Base-by-base conservation (phyloP, 371 early-diverging fungal genomes). In the Mucor saturninus region DNA sequence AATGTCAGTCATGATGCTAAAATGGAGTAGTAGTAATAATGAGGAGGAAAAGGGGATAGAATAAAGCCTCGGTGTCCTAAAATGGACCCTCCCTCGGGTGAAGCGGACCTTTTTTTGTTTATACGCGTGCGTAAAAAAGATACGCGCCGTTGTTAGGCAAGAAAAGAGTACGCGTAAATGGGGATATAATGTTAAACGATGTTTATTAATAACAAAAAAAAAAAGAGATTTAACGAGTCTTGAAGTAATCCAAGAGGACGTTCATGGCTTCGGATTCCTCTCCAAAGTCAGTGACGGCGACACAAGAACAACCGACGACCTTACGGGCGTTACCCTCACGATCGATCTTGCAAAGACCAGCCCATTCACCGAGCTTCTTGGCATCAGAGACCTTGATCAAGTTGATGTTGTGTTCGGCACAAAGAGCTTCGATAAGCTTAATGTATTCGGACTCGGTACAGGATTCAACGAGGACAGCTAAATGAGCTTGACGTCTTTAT, bases 361-460 rank as follows among this genome's bases (percentile, higher is more conserved):
- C 95, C 99, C 97, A 97, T 88, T 98, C 96, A 80, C 99, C 99
- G 70, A 98, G 91, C 93, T 97, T 95, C 94, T 97, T 97, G 84
- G 94, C 89, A 81, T 97, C 97, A 56, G 91, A 83, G 67, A 97
- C 94, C 91, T 96, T 96, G 92, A 98, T 95, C 75, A 98, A 85
- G 88, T 92, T 92, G 89, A 97, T 97, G 89, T 91, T 90, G 97
- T 97, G 97, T 87, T 98, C 97, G 72, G 91, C 91, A 89, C 99
- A 98, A 66, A 98, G 93, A 67, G 98, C 98, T 87, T 96, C 96
- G 72, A 98, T 90, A 59, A 98, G 88, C 85, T 94, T 90, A 80
- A 94, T 84, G 87, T 96, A 96, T 82, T 94, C 96, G 70, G 91
- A 86, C 83, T 98, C 97, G 76, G 94, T 94, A 89, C 94, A 93